Evolutionary conservation across 202 grass and related monocot genomes (phyloP).

Genomic region (Cymbopogon flexuosus): DNA sequence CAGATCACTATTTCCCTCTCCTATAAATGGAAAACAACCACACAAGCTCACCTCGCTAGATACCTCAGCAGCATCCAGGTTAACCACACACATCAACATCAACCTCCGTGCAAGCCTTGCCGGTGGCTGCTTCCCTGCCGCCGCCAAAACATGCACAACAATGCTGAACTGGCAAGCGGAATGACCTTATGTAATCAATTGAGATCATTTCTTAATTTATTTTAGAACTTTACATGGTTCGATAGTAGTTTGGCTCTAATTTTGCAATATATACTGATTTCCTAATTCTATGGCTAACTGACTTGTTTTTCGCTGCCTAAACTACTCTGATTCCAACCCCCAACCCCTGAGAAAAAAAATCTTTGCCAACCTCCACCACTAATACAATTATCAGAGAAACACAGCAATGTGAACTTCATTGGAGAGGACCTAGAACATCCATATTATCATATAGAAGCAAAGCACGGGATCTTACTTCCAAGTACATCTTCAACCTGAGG

Average conservation of each 20-base stretch:
- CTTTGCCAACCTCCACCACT: neutral
- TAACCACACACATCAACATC: neutral
- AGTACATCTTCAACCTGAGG: conserved; percentile 80
- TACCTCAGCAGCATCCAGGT: neutral
- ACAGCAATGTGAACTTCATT: neutral
- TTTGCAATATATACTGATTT: neutral
- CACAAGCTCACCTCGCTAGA: neutral
- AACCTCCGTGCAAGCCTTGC: neutral
- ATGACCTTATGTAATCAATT: neutral
- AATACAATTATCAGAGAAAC: neutral
- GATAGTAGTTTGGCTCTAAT: neutral
- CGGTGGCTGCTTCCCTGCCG: neutral
- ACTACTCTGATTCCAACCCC: neutral
- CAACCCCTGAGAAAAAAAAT: neutral
- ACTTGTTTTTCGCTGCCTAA: neutral
- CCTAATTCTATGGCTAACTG: neutral
- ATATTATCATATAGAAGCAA: conserved; percentile 16
- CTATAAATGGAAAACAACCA: neutral
- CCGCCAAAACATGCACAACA: neutral
- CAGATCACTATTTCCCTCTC: neutral
- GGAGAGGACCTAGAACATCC: neutral
- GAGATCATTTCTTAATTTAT: neutral
- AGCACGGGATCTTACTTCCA: conserved; percentile 49
- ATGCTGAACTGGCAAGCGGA: neutral
- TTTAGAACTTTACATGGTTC: neutral